Evolutionary conservation across 345 rosid species (phyloP), one percentile per base, ranked within the genome.

Genomic region (Euclidium syriacum): DNA sequence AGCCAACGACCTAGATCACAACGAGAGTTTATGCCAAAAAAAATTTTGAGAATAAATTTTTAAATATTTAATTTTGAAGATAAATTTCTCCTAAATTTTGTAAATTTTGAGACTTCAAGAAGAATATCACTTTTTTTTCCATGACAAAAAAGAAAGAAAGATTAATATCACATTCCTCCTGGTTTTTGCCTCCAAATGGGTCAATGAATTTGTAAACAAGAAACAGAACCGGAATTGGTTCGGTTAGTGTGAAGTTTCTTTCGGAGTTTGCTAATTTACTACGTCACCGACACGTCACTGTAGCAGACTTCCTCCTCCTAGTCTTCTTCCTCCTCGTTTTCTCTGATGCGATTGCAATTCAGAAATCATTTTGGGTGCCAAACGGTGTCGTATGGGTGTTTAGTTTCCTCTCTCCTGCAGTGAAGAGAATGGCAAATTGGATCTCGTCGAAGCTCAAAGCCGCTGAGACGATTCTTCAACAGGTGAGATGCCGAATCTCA

Each of bases 371-470:
- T 27, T 10, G 56, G 35, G 40, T 44, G 41, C 44, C 2, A 10
- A 33, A 52, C 61, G 29, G 23, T 60, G 54, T 2, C 35, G 61
- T 42, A 12, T 58, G 35, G 64, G 22, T 33, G 11, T 49, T 10
- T 52, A 22, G 16, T 22, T 5, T n/a, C 4, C 1, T 56, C 27
- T 25, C 23, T 56, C 12, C n/a, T 29, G 22, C 46, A 5, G 17
- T 60, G 61, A 24, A 48, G 49, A 48, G 11, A 62, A 92, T 92
- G 98, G 80, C 96, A 49, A 83, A 86, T 78, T 92, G 96, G 98
- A 83, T 92, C 86, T 81, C 94, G 55, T 83, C 84, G 26, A 92
- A 88, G 67, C 96, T 92, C 81, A 92, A 79, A 82, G 98, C 85
- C 60, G 96, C 90, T 39, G 95, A 88, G 68, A 86, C 79, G 22